Percentiles rank a stretch among this genome's conserved stretches.
Evolutionary conservation across 139 green algal genomes (phyloP).

Genomic region (Edaphochlamys debaryana): DNA sequence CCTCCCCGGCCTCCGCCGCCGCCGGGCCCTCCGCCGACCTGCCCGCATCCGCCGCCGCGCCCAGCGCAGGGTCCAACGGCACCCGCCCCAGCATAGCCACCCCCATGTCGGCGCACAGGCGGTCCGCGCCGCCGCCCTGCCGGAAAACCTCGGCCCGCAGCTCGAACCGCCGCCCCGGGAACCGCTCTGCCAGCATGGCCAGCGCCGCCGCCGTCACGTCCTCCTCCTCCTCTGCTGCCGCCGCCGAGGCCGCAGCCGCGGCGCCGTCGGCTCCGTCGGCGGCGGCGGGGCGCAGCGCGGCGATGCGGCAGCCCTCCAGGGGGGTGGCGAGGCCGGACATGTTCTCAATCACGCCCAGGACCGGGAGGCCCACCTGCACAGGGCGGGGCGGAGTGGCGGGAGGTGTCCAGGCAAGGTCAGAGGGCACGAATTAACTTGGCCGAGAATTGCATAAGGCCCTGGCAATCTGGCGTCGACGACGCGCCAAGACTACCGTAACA

Average conservation of each 20-base stretch:
- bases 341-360: slow-evolving; percentile 98
- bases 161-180: slow-evolving; percentile 33
- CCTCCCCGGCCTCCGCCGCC: neutral
- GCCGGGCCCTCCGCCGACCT: slow-evolving; percentile 48
- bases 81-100: slow-evolving; percentile 90
- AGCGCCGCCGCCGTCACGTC: slow-evolving; percentile 60
- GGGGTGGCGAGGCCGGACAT: slow-evolving; percentile 85
- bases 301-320: slow-evolving; percentile 68
- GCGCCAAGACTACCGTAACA: too few relatives aligned
- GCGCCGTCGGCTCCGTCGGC: neutral
- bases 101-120: slow-evolving; percentile 80
- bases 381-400: too few relatives aligned
- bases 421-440: too few relatives aligned
- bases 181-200: slow-evolving; percentile 42
- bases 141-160: slow-evolving; percentile 77
- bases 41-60: slow-evolving; percentile 78
- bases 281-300: neutral
- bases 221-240: neutral
- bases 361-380: slow-evolving; percentile 66
- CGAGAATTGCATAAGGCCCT: too few relatives aligned
- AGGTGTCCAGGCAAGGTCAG: too few relatives aligned
- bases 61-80: slow-evolving; percentile 83
- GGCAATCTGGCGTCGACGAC: too few relatives aligned
- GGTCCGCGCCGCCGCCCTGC: slow-evolving; percentile 70
- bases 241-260: neutral